Evolutionary conservation across 2,329 filamentous ascomycete species (phyloP), one percentile per base, ranked within the genome.

Genomic region (Shiraia bambusicola): DNA sequence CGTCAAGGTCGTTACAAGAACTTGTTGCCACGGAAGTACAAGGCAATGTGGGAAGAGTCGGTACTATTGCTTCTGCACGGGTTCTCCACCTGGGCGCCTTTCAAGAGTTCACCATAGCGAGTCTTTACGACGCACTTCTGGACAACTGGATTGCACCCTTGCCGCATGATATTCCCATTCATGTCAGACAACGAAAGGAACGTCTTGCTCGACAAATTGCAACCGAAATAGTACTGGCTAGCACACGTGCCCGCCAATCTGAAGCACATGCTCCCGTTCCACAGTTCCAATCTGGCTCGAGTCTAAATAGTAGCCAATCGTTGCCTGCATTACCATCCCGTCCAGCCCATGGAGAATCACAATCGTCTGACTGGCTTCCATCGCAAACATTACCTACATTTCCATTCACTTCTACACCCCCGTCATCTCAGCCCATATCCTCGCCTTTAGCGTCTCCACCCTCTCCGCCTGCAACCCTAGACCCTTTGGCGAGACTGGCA

Each of bases 211-310:
- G 65, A 25, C 58, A 54, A 3, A 37, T 69, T 12, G 67, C 72
- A 11, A 59, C 65, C 4, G 65, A 72, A 30, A 33, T 73, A 2
- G 48, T 63, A 2, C 49, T 75, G 4, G 63, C 70, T 25, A 67
- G 64, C 33, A 45, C 28, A 12, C 52, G 54, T n/a, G 19, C 63
- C 17, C 47, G 43, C 3, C 34, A 28, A 4, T 24, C 37, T 7
- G 48, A 51, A 3, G n/a, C 37, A 6, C 30, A 43, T 9, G 45
- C 45, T 7, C 31, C 43, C 3, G 42, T 47, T 8, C 33, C 59
- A 2, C 45, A 34, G 8, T 34, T 34, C n/a, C 47, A 51, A 6
- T 14, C 26, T n/a, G 33, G 30, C 3, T 12, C 42, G 9, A 48
- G 29, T 26, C 48, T 59, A 31, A 40, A 49, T 28, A 47, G 40